Evolutionary conservation across 2,329 filamentous ascomycete species (phyloP).

Genomic region (Diplodia intermedia): DNA sequence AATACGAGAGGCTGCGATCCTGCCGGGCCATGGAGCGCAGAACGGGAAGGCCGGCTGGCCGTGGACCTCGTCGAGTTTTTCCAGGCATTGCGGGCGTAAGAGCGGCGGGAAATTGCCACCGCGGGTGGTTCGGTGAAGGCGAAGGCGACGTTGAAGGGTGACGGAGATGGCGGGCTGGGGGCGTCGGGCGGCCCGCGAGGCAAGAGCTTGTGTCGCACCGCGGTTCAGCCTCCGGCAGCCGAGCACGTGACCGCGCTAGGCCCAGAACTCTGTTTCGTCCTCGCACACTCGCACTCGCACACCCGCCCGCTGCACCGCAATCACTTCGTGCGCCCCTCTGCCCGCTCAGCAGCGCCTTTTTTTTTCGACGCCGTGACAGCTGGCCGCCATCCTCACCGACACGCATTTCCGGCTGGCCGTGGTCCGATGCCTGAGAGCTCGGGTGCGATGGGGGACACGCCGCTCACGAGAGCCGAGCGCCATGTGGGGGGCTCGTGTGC

Average conservation of each 20-base stretch:
- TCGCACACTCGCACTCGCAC: neutral
- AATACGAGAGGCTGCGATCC: constrained; percentile 1
- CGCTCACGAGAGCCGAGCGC: constrained; percentile 12
- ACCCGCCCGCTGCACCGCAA: neutral
- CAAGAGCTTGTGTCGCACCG: constrained; percentile 1
- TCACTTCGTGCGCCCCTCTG: neutral
- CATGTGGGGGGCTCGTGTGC: constrained; percentile 21
- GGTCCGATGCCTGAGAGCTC: constrained; percentile 14
- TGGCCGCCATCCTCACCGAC: neutral
- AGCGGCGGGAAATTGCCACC: neutral
- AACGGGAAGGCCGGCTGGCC: neutral
- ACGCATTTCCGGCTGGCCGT: neutral
- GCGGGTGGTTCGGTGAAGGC: neutral
- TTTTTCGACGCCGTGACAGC: neutral
- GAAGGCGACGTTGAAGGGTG: neutral
- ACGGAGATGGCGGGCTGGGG: neutral
- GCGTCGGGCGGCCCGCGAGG: neutral
- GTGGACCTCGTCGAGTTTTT: neutral
- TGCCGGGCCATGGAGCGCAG: neutral
- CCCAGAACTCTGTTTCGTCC: neutral
- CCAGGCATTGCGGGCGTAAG: neutral
- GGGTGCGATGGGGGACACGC: neutral
- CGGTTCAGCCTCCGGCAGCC: neutral
- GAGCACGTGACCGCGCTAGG: constrained; percentile 3
- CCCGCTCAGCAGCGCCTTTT: too few species aligned